Evolutionary conservation across 2,329 filamentous ascomycete species (phyloP), one percentile per base, ranked within the genome.

Genomic region (Purpureocillium lavendulum): DNA sequence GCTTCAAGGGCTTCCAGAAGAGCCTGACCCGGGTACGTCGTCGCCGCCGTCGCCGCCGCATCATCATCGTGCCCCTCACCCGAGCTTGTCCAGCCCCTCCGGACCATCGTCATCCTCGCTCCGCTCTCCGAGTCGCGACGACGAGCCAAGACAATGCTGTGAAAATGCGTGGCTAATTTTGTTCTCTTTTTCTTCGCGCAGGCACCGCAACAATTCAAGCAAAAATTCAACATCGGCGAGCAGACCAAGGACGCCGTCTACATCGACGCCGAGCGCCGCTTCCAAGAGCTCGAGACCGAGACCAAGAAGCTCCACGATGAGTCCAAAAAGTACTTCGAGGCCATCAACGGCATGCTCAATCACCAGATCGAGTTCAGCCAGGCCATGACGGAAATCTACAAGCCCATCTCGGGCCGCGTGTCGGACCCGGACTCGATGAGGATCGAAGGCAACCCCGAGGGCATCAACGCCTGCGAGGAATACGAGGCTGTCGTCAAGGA

Each of bases 311-410:
- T 96, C 24, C 90, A 97, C 66, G 87, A 95, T 69, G 90, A 97
- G 65, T 94, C 87, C 41, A 85, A 89, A 63, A 96, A 94, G 68
- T 98, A 98, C 65, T 96, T 94, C 55, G 82, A 95, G 39, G 87
- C 92, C 59, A 96, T 98, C 68, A 96, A 97, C 67, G 86, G 84
- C 71, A 98, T 98, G 92, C 77, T 98, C 55, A 78, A 72, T 58
- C 89, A 97, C 66, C 92, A 98, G 69, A 97, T 98, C 65, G 90
- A 94, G 60, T 98, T 98, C 69, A 95, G 90, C 53, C 80, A 95
- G 66, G 87, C 89, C 49, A 90, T 95, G 70, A 83, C 84, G 48
- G 92, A 98, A 64, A 84, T 98, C 55, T 98, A 98, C 73, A 94
- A 94, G 61, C 92, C 92, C 51, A 98, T 98, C 54, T 96, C 90